These are phyloP conservation scores for Colletotrichum lentis DNA, from an alignment of 2,329 filamentous ascomycete species.

Conservation along the genomic window DNA sequence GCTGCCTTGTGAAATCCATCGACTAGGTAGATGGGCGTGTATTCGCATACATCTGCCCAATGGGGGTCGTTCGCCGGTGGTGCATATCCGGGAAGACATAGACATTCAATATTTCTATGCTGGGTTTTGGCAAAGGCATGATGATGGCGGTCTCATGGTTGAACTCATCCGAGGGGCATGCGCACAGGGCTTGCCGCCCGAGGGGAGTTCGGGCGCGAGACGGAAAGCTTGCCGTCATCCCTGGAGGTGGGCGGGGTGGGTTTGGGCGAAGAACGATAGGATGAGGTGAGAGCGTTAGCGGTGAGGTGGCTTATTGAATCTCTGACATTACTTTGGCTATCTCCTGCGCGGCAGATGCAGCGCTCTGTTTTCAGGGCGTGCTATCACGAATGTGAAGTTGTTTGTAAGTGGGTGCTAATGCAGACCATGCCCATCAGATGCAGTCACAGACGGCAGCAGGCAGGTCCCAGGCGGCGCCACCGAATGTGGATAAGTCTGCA, in stretches of 20 bases:
- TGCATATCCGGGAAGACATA: background rate
- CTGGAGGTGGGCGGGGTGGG: background rate
- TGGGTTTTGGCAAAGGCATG: background rate
- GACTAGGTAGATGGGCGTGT: background rate
- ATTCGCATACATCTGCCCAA: background rate
- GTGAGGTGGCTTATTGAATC: constrained; percentile 33
- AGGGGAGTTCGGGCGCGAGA: background rate
- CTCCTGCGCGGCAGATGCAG: constrained; percentile 6
- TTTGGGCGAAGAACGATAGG: constrained; percentile 10
- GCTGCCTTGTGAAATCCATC: background rate
- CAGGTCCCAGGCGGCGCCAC: constrained; percentile 15
- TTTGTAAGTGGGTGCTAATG: background rate
- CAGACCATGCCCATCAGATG: background rate
- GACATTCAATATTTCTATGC: background rate
- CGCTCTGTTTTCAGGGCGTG: background rate
- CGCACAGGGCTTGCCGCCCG: background rate
- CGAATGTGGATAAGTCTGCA: too few species aligned
- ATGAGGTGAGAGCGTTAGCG: constrained; percentile 9
- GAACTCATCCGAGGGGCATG: background rate
- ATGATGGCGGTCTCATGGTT: constrained; percentile 6
- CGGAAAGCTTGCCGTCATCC: background rate
- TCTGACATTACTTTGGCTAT: constrained; percentile 4
- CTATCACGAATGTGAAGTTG: background rate
- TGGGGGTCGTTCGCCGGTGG: background rate
- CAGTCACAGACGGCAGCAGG: constrained; percentile 8